Conservation (phyloP, 2,329 filamentous ascomycete species). For the Calonectria fujianensis region DNA sequence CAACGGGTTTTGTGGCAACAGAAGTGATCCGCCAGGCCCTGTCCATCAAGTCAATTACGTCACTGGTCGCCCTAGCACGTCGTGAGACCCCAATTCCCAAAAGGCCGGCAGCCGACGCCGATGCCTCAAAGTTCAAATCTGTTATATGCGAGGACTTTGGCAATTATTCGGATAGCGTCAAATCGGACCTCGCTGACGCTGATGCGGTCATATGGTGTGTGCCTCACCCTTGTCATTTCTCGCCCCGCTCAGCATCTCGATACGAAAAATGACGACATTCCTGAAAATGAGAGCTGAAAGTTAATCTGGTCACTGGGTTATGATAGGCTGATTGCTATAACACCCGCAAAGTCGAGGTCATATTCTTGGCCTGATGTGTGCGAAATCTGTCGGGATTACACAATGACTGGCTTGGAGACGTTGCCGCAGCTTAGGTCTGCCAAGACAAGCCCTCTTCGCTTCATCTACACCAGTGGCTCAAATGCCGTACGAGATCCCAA, state of each 20-base stretch:
- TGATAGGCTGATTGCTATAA: slow-evolving; percentile 62
- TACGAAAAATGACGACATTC: neutral
- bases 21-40: slow-evolving; percentile 67
- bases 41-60: slow-evolving; percentile 59
- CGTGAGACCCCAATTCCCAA: slow-evolving; percentile 57
- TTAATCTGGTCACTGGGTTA: no score
- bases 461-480: slow-evolving; percentile 70
- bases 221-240: neutral
- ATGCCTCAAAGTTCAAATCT: slow-evolving; percentile 62
- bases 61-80: slow-evolving; percentile 65
- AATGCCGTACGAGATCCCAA: slow-evolving; percentile 65
- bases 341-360: slow-evolving; percentile 58
- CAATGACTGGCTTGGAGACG: slow-evolving; percentile 58
- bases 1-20: slow-evolving; percentile 64
- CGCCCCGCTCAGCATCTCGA: neutral
- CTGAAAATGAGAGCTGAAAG: neutral
- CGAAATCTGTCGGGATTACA: slow-evolving; percentile 63
- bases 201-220: slow-evolving; percentile 65
- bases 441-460: slow-evolving; percentile 62
- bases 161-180: slow-evolving; percentile 63
- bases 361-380: slow-evolving; percentile 60
- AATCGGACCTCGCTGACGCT: slow-evolving; percentile 63
- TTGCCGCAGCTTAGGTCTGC: slow-evolving; percentile 55
- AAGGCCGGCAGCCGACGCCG: slow-evolving; percentile 45
- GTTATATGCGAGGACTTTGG: slow-evolving; percentile 64